Conservation (phyloP, 148 eudicot genomes). For the Agrostemma githago region DNA sequence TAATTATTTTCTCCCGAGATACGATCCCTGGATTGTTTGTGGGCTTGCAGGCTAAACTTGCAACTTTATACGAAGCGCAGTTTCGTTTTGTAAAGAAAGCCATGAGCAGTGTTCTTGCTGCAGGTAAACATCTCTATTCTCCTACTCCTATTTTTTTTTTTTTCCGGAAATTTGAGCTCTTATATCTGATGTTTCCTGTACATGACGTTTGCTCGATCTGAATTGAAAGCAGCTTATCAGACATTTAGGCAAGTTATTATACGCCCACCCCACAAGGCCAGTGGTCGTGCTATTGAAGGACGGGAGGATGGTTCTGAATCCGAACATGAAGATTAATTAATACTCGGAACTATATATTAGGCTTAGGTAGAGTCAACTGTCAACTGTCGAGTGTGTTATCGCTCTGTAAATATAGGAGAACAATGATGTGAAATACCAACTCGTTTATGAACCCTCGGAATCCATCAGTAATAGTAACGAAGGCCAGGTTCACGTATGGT, state of each 20-base stretch:
- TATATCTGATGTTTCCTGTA: background rate
- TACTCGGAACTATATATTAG: background rate
- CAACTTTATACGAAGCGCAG: constrained; percentile 53
- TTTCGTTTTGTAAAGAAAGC: constrained; percentile 54
- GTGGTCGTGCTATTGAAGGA: constrained; percentile 39
- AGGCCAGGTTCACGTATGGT: too few species aligned
- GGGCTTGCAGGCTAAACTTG: constrained; percentile 64
- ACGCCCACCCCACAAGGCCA: constrained; percentile 34
- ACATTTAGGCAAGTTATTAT: constrained; percentile 25
- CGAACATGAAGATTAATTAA: constrained; percentile 21
- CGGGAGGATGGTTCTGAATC: constrained; percentile 21
- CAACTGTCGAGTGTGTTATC: constrained; percentile 5
- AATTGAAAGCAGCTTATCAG: constrained; percentile 34
- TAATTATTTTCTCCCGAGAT: background rate
- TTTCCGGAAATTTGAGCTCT: background rate
- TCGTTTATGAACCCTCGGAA: too few species aligned
- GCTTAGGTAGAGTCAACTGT: background rate
- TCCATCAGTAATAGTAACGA: too few species aligned
- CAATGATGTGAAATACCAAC: background rate
- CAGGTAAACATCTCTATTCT: constrained; percentile 40
- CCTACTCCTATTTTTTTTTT: background rate
- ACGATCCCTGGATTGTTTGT: background rate
- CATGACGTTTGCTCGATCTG: background rate
- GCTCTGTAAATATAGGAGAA: constrained; percentile 24
- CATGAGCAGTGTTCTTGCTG: constrained; percentile 34